Evolutionary conservation across 257 asterid species (phyloP).

Genomic region (Hygrophila difformis): DNA sequence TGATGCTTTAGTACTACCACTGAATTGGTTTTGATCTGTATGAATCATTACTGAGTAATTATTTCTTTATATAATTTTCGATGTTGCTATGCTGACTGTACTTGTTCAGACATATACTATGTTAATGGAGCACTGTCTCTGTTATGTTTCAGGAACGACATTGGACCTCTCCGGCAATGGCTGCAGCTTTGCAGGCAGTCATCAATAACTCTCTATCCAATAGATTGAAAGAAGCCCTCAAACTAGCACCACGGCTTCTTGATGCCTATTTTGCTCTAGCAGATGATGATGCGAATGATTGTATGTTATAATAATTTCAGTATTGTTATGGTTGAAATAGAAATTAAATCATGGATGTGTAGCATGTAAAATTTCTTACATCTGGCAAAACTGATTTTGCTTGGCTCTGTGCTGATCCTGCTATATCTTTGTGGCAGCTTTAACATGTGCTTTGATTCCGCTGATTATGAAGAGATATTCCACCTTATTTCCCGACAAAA

Average conservation of each 20-base stretch:
- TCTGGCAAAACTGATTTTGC: slow-evolving; percentile 11
- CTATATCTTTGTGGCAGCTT: slow-evolving; percentile 44
- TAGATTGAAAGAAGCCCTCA: slow-evolving; percentile 71
- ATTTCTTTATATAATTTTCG: slow-evolving; percentile 9
- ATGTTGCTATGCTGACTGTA: too few relatives aligned
- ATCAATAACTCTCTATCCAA: slow-evolving; percentile 54
- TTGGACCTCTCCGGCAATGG: slow-evolving; percentile 93
- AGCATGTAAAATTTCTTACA: slow-evolving; percentile 1
- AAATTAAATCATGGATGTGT: slow-evolving; percentile 3
- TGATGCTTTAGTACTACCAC: neutral
- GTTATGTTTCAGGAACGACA: slow-evolving; percentile 73
- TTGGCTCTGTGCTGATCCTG: slow-evolving; percentile 19
- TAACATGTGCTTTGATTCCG: slow-evolving; percentile 77
- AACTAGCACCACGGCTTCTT: slow-evolving; percentile 68
- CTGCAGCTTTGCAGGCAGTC: slow-evolving; percentile 65
- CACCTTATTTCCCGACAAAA: slow-evolving; percentile 70
- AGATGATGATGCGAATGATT: slow-evolving; percentile 56
- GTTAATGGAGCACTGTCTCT: slow-evolving; percentile 10
- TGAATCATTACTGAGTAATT: slow-evolving; percentile 8
- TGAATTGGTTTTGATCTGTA: slow-evolving; percentile 2
- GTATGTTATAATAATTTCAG: slow-evolving; percentile 29
- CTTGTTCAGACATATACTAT: slow-evolving; percentile 3
- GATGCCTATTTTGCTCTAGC: slow-evolving; percentile 64
- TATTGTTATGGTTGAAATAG: slow-evolving; percentile 8
- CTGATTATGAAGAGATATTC: slow-evolving; percentile 76